phyloP scores from a whole-genome alignment of 768 basidiomycete genomes.

The Lanmaoa rubissima region DNA sequence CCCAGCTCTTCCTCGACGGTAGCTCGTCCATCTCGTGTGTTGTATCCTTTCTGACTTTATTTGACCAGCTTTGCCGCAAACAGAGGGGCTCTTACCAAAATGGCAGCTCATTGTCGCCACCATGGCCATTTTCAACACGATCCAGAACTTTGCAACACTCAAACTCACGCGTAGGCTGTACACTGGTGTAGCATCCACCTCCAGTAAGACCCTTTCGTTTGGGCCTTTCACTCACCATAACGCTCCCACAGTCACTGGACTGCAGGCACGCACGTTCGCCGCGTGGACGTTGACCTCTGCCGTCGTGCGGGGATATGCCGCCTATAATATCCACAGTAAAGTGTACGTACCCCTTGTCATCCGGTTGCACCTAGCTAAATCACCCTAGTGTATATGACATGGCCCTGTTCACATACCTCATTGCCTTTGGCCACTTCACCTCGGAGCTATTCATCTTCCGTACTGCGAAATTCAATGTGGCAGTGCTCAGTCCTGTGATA shows the following conservation, averaged over 20 bases:
- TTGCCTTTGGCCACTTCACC: conserved; percentile 87
- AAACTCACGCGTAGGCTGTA: conserved; percentile 81
- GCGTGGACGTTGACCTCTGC: conserved; percentile 89
- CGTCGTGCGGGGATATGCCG: conserved; percentile 80
- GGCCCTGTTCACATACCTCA: conserved; percentile 81
- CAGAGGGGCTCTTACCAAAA: conserved; percentile 71
- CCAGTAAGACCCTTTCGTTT: conserved; percentile 31
- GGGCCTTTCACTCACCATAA: not conserved
- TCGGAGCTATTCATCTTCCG: conserved; percentile 84
- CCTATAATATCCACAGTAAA: conserved; percentile 84
- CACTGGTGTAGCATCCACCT: conserved; percentile 39
- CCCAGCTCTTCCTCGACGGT: conserved; percentile 27
- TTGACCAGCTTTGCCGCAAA: conserved; percentile 57
- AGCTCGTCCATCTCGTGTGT: not conserved
- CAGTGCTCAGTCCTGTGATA: conserved; percentile 70
- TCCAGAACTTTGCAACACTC: conserved; percentile 79
- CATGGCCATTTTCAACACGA: conserved; percentile 80
- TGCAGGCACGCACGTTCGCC: conserved; percentile 89
- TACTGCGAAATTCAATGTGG: conserved; percentile 59
- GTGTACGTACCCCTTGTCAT: conserved; percentile 46
- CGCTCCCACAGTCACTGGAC: conserved; percentile 61
- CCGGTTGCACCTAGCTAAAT: conserved; percentile 8
- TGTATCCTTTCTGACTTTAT: not conserved
- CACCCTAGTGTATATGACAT: conserved; percentile 81
- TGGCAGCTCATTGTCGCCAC: conserved; percentile 86